Evolutionary conservation across 257 asterid genomes (phyloP), one percentile per base, ranked within the genome.

Genomic region (Cynanchum wilfordii): DNA sequence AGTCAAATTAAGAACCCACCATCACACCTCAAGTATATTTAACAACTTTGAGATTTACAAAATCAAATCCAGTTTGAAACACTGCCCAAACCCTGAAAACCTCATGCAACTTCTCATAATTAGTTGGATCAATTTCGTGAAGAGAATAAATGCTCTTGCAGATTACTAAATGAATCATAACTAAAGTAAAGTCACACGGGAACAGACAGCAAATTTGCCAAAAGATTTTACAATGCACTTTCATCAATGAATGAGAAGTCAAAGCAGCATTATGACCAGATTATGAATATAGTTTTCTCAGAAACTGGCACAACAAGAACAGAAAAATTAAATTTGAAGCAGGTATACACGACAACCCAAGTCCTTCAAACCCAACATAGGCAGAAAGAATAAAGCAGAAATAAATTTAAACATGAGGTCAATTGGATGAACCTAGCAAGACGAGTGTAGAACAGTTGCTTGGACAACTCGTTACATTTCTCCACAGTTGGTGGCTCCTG

Each of bases 401-500:
- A 40, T 12, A 64, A 25, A 49, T 49, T 24, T 10, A 66, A 74
- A 2, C 47, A 62, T 19, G 33, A 47, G 54, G 64, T 13, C 42
- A 29, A 75, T 75, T 49, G 47, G 19, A 76, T 50, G 10, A 69
- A 84, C 88, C 88, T 84, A 12, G 88, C 88, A 75, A 84, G 86
- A 74, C 88, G 88, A 11, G 86, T 84, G 77, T 79, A 84, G 13
- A 82, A 76, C 76, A 84, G 73, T 72, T 84, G 84, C 73, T 84
- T 84, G 49, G 88, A 75, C 66, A 84, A 71, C 33, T 82, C 86
- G 47, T 76, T 82, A 76, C 86, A 82, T 71, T 84, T 84, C 76
- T 75, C 88, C n/a, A 78, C 76, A 42, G 84, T 84, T 5, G 84
- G 73, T 60, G 88, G 86, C 68, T 84, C 81, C 71, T 82, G 86